Conservation (phyloP, 1,139 yeast species). For the Candida tetrigidarum region DNA sequence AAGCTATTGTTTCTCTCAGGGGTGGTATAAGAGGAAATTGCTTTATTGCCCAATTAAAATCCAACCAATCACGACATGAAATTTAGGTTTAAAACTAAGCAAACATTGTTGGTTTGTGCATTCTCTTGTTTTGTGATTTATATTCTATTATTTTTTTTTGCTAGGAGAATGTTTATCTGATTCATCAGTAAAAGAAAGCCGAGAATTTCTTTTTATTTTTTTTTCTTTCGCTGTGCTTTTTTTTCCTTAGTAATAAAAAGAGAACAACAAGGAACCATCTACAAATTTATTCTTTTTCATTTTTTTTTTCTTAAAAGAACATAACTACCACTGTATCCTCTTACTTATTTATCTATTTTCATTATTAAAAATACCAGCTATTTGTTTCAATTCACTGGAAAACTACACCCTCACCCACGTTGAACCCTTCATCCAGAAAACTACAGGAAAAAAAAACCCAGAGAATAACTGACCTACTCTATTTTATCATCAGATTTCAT, state of each 20-base stretch:
- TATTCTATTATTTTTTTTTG: background rate
- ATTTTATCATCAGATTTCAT: conserved; percentile 13
- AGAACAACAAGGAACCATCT: background rate
- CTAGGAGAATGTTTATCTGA: conserved; percentile 21
- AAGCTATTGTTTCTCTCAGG: too few relatives aligned
- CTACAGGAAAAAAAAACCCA: conserved; percentile 2
- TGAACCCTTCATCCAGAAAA: too few relatives aligned
- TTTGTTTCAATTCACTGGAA: too few relatives aligned
- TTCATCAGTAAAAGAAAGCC: conserved; percentile 22
- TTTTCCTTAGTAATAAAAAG: background rate
- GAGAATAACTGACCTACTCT: background rate
- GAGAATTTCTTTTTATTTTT: conserved; percentile 2
- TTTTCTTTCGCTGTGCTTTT: too few relatives aligned
- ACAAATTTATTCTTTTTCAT: background rate
- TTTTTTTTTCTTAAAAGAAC: too few relatives aligned
- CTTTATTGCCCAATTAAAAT: background rate
- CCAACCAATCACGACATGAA: conserved; percentile 1
- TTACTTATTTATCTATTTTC: too few relatives aligned
- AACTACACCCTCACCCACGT: too few relatives aligned
- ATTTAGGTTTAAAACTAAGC: conserved; percentile 1
- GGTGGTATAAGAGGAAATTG: background rate
- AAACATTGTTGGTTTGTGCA: background rate
- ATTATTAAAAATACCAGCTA: too few relatives aligned
- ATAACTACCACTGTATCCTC: background rate
- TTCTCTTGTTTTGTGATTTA: background rate